Evolutionary conservation across 2,329 filamentous ascomycete genomes (phyloP).

Genomic region (Diaporthe batatas): DNA sequence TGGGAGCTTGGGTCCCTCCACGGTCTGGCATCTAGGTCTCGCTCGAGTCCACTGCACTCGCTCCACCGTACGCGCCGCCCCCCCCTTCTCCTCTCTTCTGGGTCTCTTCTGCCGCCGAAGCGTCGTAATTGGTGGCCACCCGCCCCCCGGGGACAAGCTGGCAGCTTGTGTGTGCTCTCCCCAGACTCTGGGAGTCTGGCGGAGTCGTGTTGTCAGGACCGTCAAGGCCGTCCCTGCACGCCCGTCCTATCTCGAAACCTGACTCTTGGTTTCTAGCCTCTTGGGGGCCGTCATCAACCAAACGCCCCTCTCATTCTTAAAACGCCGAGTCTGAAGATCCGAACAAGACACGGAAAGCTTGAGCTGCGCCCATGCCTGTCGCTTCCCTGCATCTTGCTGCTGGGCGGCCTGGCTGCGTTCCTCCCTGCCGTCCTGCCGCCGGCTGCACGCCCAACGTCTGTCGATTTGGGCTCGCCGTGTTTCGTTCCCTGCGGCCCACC

Average conservation of each 20-base stretch:
- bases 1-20: neutral
- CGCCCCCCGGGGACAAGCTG: constrained; percentile 8
- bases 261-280: constrained; percentile 10
- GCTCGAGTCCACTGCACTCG: constrained; percentile 15
- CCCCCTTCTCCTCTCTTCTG: constrained; percentile 6
- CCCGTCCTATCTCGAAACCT: constrained; percentile 3
- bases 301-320: constrained; percentile 23
- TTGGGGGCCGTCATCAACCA: constrained; percentile 18
- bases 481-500: constrained; percentile 29
- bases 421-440: neutral
- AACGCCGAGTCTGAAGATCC: constrained; percentile 28
- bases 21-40: neutral
- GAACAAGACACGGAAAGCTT: constrained; percentile 28
- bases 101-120: neutral
- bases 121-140: constrained; percentile 21
- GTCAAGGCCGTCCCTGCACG: constrained; percentile 14
- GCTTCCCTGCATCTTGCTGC: neutral
- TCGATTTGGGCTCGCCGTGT: constrained; percentile 29
- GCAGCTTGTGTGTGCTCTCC: constrained; percentile 6
- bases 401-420: neutral
- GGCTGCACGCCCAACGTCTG: constrained; percentile 1
- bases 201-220: neutral
- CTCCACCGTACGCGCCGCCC: too few species aligned
- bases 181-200: constrained; percentile 1
- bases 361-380: neutral